Base-by-base conservation (phyloP, 2,329 filamentous ascomycete genomes). In the Talaromyces verruculosus region DNA sequence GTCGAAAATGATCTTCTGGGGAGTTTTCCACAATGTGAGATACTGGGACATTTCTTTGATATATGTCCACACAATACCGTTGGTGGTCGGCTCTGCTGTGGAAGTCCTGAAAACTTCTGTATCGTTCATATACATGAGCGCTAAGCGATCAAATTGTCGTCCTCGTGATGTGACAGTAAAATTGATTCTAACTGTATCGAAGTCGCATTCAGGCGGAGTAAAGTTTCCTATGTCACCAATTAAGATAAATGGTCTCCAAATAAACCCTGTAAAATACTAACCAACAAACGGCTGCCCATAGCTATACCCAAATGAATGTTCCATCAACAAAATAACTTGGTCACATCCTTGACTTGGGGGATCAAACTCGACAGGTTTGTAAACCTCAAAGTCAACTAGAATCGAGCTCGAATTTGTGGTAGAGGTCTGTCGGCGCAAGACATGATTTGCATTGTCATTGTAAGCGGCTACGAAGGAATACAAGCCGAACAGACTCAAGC, bases 81-180 rank as follows among this genome's bases (percentile, higher is more conserved):
- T 83, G 4, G 79, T 69, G 0, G 87, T 91, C 1, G 92, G 91
- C 78, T 96, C 90, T 3, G 91, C 90, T 0, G 92, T 96, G 5
- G 91, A 93, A 1, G 91, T 93, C 28, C 91, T 84, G 82, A 90
- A 95, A n/a, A 96, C 84, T 75, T 96, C 91, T 10, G 86, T 87
- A 74, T 94, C 90, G 47, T 87, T 87, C 43, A 95, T 82, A 71
- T 89, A 95, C 84, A 95, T 88, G 37, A 89, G 77, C 3, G 87
- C 92, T 8, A 94, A 82, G 45, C 91, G 85, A 74, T 96, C 92
- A 76, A 86, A 93, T 71, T 96, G 92, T 2, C 86, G 84, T 0
- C 92, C 92, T 68, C 82, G 80, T 10, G 89, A 91, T 0, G 86
- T 86, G 15, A 91, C 88, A 0, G 90, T 93, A 70, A 95, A 85